Percentiles rank a stretch among this genome's conserved stretches.
phyloP scores from a whole-genome alignment of 768 basidiomycete genomes.

The Lactarius psammicola region DNA sequence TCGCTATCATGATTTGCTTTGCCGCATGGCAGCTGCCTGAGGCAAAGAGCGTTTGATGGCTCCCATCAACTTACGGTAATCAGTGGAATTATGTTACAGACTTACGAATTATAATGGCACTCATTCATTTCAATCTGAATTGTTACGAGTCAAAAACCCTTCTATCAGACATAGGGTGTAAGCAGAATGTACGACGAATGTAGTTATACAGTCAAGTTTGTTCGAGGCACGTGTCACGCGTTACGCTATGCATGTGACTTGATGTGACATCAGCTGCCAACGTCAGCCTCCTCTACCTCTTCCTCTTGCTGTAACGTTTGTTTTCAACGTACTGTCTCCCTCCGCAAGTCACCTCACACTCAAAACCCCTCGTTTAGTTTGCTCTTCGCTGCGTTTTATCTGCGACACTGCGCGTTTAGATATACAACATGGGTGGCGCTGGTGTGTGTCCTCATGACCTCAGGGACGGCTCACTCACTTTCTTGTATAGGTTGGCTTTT shows the following conservation, averaged over 20 bases:
- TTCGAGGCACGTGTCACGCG: not conserved
- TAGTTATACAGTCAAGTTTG: not conserved
- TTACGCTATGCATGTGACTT: not conserved
- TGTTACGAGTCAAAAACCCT: not conserved
- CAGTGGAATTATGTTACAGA: not conserved
- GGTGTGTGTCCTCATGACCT: constrained; percentile 36
- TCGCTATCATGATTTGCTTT: not conserved
- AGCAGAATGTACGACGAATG: too few relatives aligned
- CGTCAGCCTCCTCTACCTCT: constrained; percentile 10
- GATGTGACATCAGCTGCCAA: constrained; percentile 11
- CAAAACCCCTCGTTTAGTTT: not conserved
- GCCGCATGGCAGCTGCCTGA: not conserved
- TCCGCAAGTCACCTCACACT: constrained; percentile 4
- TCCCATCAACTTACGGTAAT: not conserved
- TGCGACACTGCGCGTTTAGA: constrained; percentile 14
- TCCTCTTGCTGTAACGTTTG: not conserved
- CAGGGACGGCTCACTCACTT: not conserved
- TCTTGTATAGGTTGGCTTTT: constrained; percentile 82
- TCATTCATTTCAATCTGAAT: not conserved
- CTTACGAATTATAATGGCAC: not conserved
- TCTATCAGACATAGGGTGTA: not conserved
- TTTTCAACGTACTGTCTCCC: not conserved
- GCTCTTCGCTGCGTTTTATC: constrained; percentile 1
- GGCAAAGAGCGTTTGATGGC: not conserved
- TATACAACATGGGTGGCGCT: constrained; percentile 42